Evolutionary conservation across 2,329 filamentous ascomycete species (phyloP).

Genomic region (Exserohilum rostratum): DNA sequence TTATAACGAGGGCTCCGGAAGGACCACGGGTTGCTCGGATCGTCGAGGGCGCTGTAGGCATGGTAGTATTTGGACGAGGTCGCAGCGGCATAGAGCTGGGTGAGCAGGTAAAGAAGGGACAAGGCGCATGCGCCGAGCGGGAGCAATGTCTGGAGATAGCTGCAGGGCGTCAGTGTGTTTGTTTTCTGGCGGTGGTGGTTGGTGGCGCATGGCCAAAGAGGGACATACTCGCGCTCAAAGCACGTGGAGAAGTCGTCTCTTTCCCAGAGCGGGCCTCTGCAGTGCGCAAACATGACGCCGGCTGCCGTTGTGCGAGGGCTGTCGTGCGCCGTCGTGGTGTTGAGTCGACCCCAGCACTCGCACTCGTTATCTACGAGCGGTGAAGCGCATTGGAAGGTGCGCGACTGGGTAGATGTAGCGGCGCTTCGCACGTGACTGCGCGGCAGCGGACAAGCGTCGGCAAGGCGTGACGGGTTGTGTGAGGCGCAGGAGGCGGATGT

Average conservation of each 20-base stretch:
- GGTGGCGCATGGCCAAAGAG: slow-evolving; percentile 5
- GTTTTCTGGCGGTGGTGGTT: neutral
- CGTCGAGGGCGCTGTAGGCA: slow-evolving; percentile 64
- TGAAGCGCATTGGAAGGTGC: slow-evolving; percentile 21
- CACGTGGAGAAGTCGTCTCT: slow-evolving; percentile 67
- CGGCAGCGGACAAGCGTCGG: slow-evolving; percentile 5
- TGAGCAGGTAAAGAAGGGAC: slow-evolving; percentile 71
- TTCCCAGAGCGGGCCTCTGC: slow-evolving; percentile 64
- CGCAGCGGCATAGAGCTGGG: slow-evolving; percentile 63
- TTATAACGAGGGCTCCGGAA: slow-evolving; percentile 37
- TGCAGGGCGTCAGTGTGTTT: slow-evolving; percentile 45
- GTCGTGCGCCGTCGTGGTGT: slow-evolving; percentile 16
- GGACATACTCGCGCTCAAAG: slow-evolving; percentile 69
- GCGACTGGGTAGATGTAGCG: slow-evolving; percentile 1
- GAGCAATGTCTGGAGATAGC: slow-evolving; percentile 80
- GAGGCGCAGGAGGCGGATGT: neutral
- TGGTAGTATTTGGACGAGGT: slow-evolving; percentile 56
- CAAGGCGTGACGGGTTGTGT: neutral
- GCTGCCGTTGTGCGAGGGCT: slow-evolving; percentile 16
- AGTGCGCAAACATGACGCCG: slow-evolving; percentile 60
- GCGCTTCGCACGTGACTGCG: slow-evolving; percentile 1
- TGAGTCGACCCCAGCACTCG: slow-evolving; percentile 22
- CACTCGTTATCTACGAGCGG: slow-evolving; percentile 21
- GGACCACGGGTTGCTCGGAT: slow-evolving; percentile 50
- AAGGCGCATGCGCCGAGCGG: slow-evolving; percentile 73